Conservation (phyloP, 2,329 filamentous ascomycete genomes). For the Torrubiella hemipterigena region DNA sequence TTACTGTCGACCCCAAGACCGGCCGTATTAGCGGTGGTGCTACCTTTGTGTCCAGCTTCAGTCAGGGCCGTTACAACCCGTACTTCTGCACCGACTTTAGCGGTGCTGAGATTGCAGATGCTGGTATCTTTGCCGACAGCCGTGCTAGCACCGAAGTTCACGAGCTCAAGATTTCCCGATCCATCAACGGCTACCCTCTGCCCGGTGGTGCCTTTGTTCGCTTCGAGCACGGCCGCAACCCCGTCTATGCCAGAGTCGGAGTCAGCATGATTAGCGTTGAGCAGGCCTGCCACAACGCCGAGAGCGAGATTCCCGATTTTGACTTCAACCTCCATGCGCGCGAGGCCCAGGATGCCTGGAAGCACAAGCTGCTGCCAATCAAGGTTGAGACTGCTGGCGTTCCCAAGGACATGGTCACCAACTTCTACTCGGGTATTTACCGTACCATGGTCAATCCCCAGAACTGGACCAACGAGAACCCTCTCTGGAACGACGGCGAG, state of each 20-base stretch:
- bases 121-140: conserved; percentile 49
- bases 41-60: conserved; percentile 53
- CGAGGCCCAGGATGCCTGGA: conserved; percentile 47
- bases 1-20: conserved; percentile 39
- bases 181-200: conserved; percentile 39
- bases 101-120: conserved; percentile 44
- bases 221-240: conserved; percentile 37
- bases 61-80: conserved; percentile 44
- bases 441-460: conserved; percentile 61
- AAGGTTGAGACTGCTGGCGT: conserved; percentile 40
- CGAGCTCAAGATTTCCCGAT: conserved; percentile 32
- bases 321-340: conserved; percentile 44
- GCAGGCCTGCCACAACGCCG: conserved; percentile 56
- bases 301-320: conserved; percentile 56
- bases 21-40: conserved; percentile 53
- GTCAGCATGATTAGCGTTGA: conserved; percentile 56
- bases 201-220: conserved; percentile 53
- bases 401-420: conserved; percentile 40
- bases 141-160: conserved; percentile 36
- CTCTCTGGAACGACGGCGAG: conserved; percentile 50
- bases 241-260: conserved; percentile 53
- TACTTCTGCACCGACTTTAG: conserved; percentile 59
- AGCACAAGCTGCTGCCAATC: conserved; percentile 46
- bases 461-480: conserved; percentile 64
- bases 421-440: conserved; percentile 63